A percentile compares a stretch with the other conserved stretches of the same genome.
These are phyloP conservation scores for Fallopia convolvulus DNA, from an alignment of 148 eudicot species.

Conservation along the genomic window DNA sequence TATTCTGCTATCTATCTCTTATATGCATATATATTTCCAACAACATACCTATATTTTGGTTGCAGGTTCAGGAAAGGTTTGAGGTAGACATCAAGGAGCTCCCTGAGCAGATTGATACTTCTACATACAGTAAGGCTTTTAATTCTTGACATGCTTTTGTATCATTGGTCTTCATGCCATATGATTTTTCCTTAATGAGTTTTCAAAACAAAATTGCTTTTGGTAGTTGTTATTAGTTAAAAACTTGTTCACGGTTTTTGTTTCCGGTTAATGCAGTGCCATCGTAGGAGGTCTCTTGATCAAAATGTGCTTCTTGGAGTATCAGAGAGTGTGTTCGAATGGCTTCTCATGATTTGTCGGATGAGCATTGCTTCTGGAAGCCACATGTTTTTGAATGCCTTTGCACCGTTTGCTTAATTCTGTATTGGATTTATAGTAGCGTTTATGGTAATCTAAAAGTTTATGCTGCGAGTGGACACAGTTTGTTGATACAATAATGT, in stretches of 20 bases:
- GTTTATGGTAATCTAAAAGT: neutral
- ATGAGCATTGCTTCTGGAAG: neutral
- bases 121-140: conserved; percentile 72
- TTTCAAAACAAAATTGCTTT: too few relatives aligned
- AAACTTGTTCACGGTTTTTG: neutral
- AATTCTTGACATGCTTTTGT: neutral
- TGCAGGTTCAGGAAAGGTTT: conserved; percentile 66
- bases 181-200: neutral
- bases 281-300: conserved; percentile 10
- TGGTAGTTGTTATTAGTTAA: neutral
- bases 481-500: neutral
- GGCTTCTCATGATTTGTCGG: neutral
- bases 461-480: neutral
- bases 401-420: neutral
- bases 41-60: neutral
- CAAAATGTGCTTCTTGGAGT: neutral
- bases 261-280: conserved; percentile 29
- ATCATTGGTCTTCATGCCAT: neutral
- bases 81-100: conserved; percentile 93
- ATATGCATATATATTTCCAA: neutral
- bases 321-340: neutral
- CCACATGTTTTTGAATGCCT: neutral
- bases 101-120: conserved; percentile 95
- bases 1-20: neutral
- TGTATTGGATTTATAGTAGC: neutral